Conservation (phyloP, 1,139 yeast species). For the Taphrina deformans region DNA sequence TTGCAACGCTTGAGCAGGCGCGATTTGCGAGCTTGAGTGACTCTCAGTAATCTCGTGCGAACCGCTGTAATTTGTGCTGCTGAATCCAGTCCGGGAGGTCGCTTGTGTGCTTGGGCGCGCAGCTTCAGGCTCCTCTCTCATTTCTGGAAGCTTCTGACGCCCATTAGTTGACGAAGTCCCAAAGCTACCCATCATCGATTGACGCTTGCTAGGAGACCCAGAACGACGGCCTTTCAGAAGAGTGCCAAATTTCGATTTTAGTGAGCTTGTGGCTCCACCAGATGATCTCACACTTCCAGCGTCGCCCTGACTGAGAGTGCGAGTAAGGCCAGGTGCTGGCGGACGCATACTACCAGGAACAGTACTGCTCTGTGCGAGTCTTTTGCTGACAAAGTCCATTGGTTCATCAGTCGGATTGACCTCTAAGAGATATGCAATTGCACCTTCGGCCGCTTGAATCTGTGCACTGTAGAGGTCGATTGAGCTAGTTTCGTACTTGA, state of each 20-base stretch:
- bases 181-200: conserved; percentile 8
- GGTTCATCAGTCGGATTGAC: conserved; percentile 63
- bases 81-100: neutral
- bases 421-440: conserved; percentile 64
- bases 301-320: conserved; percentile 25
- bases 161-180: neutral
- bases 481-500: conserved; percentile 65
- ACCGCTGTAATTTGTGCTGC: neutral
- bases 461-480: conserved; percentile 46
- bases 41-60: neutral
- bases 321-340: neutral
- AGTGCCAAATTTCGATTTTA: conserved; percentile 33
- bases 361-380: conserved; percentile 1
- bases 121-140: conserved; percentile 14
- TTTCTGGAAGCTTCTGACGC: conserved; percentile 5
- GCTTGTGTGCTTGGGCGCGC: conserved; percentile 3
- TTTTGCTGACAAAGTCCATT: conserved; percentile 56
- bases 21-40: neutral
- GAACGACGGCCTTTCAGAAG: conserved; percentile 18
- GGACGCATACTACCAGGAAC: neutral
- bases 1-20: neutral
- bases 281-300: conserved; percentile 23
- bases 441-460: conserved; percentile 56
- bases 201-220: conserved; percentile 18
- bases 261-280: conserved; percentile 25